phyloP scores from a whole-genome alignment of 2,329 filamentous ascomycete species.

The Coniochaeta pulveracea region DNA sequence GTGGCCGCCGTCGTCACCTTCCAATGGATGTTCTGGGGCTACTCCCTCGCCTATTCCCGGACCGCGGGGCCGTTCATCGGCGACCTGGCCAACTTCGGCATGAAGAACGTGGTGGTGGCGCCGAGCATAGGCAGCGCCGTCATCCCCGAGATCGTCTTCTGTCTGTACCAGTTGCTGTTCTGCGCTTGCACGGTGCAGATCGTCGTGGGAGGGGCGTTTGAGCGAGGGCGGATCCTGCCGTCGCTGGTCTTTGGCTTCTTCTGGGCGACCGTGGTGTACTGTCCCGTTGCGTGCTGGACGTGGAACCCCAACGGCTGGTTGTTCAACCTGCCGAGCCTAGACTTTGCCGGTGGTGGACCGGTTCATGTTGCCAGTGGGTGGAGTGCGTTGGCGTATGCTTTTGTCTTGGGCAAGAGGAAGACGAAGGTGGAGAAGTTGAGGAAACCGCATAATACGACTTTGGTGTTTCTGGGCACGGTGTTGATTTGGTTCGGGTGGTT shows the following conservation, averaged over 20 bases:
- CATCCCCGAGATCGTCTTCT: conserved; percentile 55
- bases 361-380: conserved; percentile 54
- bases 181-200: conserved; percentile 50
- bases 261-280: conserved; percentile 57
- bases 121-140: conserved; percentile 44
- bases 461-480: conserved; percentile 52
- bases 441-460: conserved; percentile 50
- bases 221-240: conserved; percentile 44
- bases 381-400: conserved; percentile 51
- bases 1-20: conserved; percentile 43
- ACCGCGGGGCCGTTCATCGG: conserved; percentile 52
- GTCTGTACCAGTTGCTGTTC: conserved; percentile 55
- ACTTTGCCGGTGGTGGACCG: conserved; percentile 51
- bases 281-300: conserved; percentile 52
- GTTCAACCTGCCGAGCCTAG: conserved; percentile 45
- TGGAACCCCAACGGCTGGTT: conserved; percentile 59
- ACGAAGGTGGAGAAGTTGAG: conserved; percentile 32
- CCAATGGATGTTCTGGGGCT: conserved; percentile 54
- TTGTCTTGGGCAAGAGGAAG: conserved; percentile 49
- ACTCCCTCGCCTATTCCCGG: conserved; percentile 49
- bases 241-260: conserved; percentile 35
- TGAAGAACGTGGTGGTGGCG: conserved; percentile 48
- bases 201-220: conserved; percentile 51
- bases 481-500: conserved; percentile 56
- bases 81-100: conserved; percentile 47